Percentiles rank a stretch among this genome's conserved stretches.
Conservation (phyloP, 2,329 filamentous ascomycete species). For the Aspergillus sp. region DNA sequence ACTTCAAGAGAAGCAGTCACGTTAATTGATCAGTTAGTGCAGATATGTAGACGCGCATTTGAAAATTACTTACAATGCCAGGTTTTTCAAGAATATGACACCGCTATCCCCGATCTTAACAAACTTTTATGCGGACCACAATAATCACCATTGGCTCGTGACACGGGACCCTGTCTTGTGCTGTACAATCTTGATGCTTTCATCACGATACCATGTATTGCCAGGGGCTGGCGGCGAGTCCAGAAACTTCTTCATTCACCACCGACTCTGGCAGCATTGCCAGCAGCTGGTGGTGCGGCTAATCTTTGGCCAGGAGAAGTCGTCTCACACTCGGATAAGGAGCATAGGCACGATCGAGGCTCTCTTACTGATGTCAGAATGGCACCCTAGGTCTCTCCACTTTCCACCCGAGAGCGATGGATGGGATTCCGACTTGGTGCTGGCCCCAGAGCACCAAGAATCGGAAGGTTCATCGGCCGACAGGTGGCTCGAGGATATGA, state of each 20-base stretch:
- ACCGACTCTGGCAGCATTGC: constrained; percentile 57
- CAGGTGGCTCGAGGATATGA: constrained; percentile 56
- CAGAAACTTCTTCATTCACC: constrained; percentile 56
- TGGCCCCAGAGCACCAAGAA: constrained; percentile 39
- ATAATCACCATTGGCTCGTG: constrained; percentile 52
- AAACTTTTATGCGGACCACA: constrained; percentile 53
- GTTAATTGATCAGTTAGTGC: constrained; percentile 52
- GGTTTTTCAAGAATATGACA: constrained; percentile 55
- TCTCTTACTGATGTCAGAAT: constrained; percentile 57
- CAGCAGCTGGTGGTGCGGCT: constrained; percentile 56
- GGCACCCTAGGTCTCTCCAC: constrained; percentile 58
- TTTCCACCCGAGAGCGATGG: constrained; percentile 57
- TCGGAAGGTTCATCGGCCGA: constrained; percentile 35
- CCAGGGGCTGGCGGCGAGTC: constrained; percentile 48
- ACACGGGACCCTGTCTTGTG: constrained; percentile 56
- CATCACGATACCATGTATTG: constrained; percentile 53
- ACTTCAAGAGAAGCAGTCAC: constrained; percentile 56
- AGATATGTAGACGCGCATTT: background rate
- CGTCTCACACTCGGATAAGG: constrained; percentile 51
- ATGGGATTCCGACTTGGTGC: constrained; percentile 57
- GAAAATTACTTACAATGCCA: constrained; percentile 13
- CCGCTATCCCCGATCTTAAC: constrained; percentile 54
- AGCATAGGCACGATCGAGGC: constrained; percentile 57
- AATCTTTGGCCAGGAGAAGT: constrained; percentile 57
- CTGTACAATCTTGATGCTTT: constrained; percentile 57